Base-by-base conservation (phyloP, 116 monocot genomes). In the Phalaenopsis hybrid region DNA sequence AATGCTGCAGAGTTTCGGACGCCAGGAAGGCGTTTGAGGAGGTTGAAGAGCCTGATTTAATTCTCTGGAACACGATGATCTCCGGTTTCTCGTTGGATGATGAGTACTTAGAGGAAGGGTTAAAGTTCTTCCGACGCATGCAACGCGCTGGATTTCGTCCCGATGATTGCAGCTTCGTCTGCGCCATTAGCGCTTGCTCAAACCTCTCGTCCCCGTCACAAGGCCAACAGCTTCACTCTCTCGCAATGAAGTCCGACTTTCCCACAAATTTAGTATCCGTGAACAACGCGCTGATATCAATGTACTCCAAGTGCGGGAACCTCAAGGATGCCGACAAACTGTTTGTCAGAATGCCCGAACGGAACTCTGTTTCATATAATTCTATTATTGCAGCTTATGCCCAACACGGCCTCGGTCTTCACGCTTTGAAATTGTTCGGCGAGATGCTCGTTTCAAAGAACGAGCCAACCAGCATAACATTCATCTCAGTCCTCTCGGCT, bases 41-140 rank as follows among this genome's bases (percentile, higher is more conserved):
- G 46, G 89, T 92, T 5, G n/a, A 61, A 1, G 83, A 87, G n/a
- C 88, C 84, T 1, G 91, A 90, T 77, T 80, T 90, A 81, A 86
- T 94, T 21, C 78, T 94, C 12, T 94, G 92, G 92, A 94, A 94
- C 44, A 91, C 92, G 0, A 89, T 94, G 90, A 89, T 94, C 43
- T 86, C 89, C 3, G 94, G 87, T 0, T 94, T 82, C 81, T 90
- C 94, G 0, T 28, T 87, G 58, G 79, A 86, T 28, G 94, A 89
- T 9, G 86, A 85, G 69, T 85, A 81, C 43, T 87, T 85, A 7
- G 89, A 94, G 74, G 90, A 90, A 44, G 94, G 86, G 7, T 77
- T 94, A 1, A 10, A 44, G 5, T 94, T 86, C 75, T 92, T 92
- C 59, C 69, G 67, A 41, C 73, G 83, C 48, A 86, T 94, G 94